phyloP scores from a whole-genome alignment of 768 basidiomycete genomes.

The Suillus placidus region DNA sequence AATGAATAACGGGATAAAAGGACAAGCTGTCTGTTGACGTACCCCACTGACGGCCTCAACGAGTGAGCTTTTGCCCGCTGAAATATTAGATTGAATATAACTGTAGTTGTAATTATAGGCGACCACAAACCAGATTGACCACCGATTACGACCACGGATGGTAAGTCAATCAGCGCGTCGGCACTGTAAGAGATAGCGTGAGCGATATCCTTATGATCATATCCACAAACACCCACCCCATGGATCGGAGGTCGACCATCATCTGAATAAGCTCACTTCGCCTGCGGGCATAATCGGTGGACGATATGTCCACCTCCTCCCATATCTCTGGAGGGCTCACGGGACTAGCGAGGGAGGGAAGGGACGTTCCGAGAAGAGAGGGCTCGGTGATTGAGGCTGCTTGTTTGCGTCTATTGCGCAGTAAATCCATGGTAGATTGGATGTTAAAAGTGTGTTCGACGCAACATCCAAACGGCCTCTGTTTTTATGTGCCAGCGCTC shows the following conservation, averaged over 20 bases:
- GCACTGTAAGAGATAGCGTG: slow-evolving; percentile 34
- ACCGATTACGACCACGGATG: slow-evolving; percentile 59
- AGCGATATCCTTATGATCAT: neutral
- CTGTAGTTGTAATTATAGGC: neutral
- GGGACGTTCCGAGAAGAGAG: neutral
- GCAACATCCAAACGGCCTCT: neutral
- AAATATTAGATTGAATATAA: slow-evolving; percentile 7
- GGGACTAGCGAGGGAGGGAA: neutral
- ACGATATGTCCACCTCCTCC: slow-evolving; percentile 27
- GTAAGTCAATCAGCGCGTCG: slow-evolving; percentile 43
- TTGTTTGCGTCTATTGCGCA: neutral
- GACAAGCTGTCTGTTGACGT: slow-evolving; percentile 18
- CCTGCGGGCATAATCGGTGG: slow-evolving; percentile 42
- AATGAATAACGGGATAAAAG: neutral
- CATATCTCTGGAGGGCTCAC: slow-evolving; percentile 8
- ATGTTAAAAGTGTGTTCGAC: neutral
- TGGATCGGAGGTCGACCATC: slow-evolving; percentile 37
- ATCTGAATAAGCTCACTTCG: slow-evolving; percentile 44
- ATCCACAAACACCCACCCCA: slow-evolving; percentile 38
- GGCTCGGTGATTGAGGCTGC: neutral
- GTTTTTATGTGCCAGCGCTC: neutral
- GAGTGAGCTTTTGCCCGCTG: slow-evolving; percentile 63
- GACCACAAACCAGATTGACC: slow-evolving; percentile 51
- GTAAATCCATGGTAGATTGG: neutral
- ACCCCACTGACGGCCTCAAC: slow-evolving; percentile 62